phyloP scores from a whole-genome alignment of 352 stramenopile genomes.

The Labyrinthula sp. region DNA sequence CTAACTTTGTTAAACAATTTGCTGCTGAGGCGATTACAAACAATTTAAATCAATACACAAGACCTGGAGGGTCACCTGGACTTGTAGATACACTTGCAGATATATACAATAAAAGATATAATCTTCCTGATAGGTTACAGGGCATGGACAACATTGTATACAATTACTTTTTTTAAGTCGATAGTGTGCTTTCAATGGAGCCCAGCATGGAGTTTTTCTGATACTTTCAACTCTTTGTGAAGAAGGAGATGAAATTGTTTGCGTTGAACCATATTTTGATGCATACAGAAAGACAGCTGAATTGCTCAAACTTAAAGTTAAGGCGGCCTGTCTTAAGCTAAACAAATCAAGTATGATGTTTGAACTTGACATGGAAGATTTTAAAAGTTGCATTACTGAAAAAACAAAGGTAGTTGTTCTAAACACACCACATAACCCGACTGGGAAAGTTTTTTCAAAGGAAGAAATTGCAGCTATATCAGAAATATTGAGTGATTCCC shows the following conservation, averaged over 20 bases:
- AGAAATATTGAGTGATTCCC: slow-evolving; percentile 51
- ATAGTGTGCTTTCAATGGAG: slow-evolving; percentile 35
- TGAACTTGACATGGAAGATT: slow-evolving; percentile 55
- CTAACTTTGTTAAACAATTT: slow-evolving; percentile 52
- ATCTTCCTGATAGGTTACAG: slow-evolving; percentile 50
- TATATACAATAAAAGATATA: slow-evolving; percentile 56
- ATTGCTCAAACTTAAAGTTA: slow-evolving; percentile 50
- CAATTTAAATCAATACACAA: slow-evolving; percentile 64
- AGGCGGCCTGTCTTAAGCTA: slow-evolving; percentile 43
- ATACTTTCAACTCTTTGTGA: slow-evolving; percentile 53
- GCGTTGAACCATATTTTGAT: slow-evolving; percentile 66
- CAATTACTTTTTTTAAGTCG: neutral
- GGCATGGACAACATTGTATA: slow-evolving; percentile 30
- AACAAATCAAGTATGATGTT: slow-evolving; percentile 39
- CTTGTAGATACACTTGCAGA: slow-evolving; percentile 53
- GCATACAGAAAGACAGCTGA: slow-evolving; percentile 58
- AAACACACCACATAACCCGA: slow-evolving; percentile 96
- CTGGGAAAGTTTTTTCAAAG: slow-evolving; percentile 82
- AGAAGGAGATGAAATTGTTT: slow-evolving; percentile 55
- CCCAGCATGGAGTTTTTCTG: slow-evolving; percentile 55
- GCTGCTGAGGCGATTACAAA: slow-evolving; percentile 39
- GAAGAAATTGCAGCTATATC: slow-evolving; percentile 74
- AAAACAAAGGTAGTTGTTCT: slow-evolving; percentile 79
- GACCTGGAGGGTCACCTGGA: slow-evolving; percentile 49
- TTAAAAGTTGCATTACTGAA: slow-evolving; percentile 58